Percentiles rank a stretch among this genome's conserved stretches.
These are phyloP conservation scores for Zasmidium angulare DNA, from an alignment of 2,329 filamentous ascomycete species.

Conservation along the genomic window DNA sequence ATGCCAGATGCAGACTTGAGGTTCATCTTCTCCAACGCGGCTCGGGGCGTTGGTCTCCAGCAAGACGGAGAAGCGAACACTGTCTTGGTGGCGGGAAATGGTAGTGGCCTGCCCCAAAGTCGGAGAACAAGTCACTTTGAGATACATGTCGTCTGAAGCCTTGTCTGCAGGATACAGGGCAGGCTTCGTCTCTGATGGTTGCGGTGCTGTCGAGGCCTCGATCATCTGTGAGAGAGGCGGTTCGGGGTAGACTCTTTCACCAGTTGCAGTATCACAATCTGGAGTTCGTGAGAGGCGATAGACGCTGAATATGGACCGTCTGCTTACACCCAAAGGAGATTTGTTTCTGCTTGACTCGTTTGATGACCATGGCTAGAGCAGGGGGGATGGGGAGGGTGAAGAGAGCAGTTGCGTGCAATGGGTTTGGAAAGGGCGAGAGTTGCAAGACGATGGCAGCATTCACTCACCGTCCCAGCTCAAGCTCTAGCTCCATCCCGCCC, in stretches of 20 bases:
- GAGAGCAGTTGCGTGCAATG: background rate
- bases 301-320: background rate
- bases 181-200: conserved; percentile 30
- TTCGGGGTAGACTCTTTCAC: conserved; percentile 37
- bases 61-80: conserved; percentile 65
- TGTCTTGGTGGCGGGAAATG: conserved; percentile 44
- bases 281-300: conserved; percentile 3
- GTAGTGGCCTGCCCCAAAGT: conserved; percentile 73
- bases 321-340: conserved; percentile 36
- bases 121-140: conserved; percentile 63
- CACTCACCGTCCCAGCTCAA: too few species aligned
- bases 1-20: conserved; percentile 77
- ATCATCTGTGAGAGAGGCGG: conserved; percentile 26
- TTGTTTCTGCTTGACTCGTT: conserved; percentile 32
- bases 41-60: conserved; percentile 37
- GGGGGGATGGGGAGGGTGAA: background rate
- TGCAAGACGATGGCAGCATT: background rate
- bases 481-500: too few species aligned
- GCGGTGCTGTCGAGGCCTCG: conserved; percentile 34
- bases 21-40: conserved; percentile 50
- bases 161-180: conserved; percentile 16
- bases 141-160: conserved; percentile 44
- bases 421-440: too few species aligned
- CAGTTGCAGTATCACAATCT: conserved; percentile 37
- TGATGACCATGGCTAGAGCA: conserved; percentile 28